A percentile compares a stretch with the other conserved stretches of the same genome.
These are phyloP conservation scores for Plantago major DNA, from an alignment of 257 asterid species.

Conservation along the genomic window DNA sequence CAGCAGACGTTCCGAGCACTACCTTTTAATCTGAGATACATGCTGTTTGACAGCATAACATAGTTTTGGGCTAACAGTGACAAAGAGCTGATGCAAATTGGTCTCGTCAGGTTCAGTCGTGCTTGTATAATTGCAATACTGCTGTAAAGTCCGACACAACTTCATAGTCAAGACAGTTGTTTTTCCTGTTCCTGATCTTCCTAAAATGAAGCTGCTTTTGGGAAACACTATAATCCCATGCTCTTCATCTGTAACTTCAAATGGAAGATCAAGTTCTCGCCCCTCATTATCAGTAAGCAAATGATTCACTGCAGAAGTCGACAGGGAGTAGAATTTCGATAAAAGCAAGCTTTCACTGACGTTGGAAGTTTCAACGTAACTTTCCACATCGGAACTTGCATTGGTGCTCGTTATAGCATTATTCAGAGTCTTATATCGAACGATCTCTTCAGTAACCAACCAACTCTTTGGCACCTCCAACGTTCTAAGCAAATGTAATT, in stretches of 20 bases:
- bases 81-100: slow-evolving; percentile 49
- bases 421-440: slow-evolving; percentile 31
- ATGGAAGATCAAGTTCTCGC: slow-evolving; percentile 47
- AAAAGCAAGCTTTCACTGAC: slow-evolving; percentile 57
- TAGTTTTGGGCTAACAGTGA: slow-evolving; percentile 61
- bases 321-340: slow-evolving; percentile 58
- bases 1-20: not conserved
- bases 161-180: slow-evolving; percentile 61
- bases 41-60: slow-evolving; percentile 64
- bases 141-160: slow-evolving; percentile 44
- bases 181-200: slow-evolving; percentile 71
- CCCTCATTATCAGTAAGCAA: slow-evolving; percentile 41
- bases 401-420: slow-evolving; percentile 2
- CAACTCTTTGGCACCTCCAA: slow-evolving; percentile 55
- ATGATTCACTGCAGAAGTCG: slow-evolving; percentile 40
- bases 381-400: slow-evolving; percentile 25
- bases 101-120: slow-evolving; percentile 10
- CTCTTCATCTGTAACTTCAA: slow-evolving; percentile 66
- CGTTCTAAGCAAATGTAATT: slow-evolving; percentile 25
- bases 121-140: slow-evolving; percentile 3
- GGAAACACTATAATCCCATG: slow-evolving; percentile 39
- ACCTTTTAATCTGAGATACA: slow-evolving; percentile 53
- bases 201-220: slow-evolving; percentile 55
- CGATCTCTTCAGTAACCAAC: slow-evolving; percentile 29
- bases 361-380: slow-evolving; percentile 41